These are phyloP conservation scores for Lepiota venenata DNA, from an alignment of 768 basidiomycete species.

Conservation along the genomic window DNA sequence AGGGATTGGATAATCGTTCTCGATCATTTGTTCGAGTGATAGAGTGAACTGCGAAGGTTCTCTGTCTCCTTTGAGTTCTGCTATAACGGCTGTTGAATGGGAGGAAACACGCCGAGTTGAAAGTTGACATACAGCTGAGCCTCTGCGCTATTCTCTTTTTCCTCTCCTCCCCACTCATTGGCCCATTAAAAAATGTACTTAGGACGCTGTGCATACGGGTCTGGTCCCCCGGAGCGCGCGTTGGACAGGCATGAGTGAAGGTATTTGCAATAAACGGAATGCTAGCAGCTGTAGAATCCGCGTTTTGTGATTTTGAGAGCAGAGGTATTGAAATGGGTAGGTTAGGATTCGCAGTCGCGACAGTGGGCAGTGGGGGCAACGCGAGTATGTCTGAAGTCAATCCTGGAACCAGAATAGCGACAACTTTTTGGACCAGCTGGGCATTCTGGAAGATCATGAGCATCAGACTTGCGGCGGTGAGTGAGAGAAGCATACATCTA, in stretches of 20 bases:
- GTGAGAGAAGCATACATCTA: conserved; percentile 56
- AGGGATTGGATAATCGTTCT: conserved; percentile 91
- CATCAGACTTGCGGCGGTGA: conserved; percentile 5
- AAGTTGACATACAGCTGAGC: conserved; percentile 29
- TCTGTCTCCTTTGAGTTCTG: conserved; percentile 52
- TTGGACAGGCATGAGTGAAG: conserved; percentile 93
- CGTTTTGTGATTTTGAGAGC: conserved; percentile 23
- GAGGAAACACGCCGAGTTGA: neutral
- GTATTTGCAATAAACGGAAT: conserved; percentile 70
- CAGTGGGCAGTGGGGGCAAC: conserved; percentile 68
- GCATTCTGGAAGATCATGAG: conserved; percentile 50
- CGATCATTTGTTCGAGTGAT: conserved; percentile 82
- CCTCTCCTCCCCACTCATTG: conserved; percentile 79
- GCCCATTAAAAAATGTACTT: conserved; percentile 77
- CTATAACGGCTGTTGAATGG: conserved; percentile 28
- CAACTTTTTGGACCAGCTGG: conserved; percentile 70
- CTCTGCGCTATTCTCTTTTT: conserved; percentile 51
- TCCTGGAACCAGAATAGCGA: conserved; percentile 83
- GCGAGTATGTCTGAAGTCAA: conserved; percentile 72
- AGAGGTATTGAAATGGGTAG: conserved; percentile 41
- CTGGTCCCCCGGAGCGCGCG: conserved; percentile 87
- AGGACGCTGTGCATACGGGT: conserved; percentile 84
- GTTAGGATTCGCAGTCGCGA: conserved; percentile 53
- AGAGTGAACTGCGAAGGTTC: conserved; percentile 72
- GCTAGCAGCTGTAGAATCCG: conserved; percentile 24